A percentile compares a stretch with the other conserved stretches of the same genome.
phyloP scores from a whole-genome alignment of 1,284 basidiomycete genomes.

The Ceratobasidium sp. region DNA sequence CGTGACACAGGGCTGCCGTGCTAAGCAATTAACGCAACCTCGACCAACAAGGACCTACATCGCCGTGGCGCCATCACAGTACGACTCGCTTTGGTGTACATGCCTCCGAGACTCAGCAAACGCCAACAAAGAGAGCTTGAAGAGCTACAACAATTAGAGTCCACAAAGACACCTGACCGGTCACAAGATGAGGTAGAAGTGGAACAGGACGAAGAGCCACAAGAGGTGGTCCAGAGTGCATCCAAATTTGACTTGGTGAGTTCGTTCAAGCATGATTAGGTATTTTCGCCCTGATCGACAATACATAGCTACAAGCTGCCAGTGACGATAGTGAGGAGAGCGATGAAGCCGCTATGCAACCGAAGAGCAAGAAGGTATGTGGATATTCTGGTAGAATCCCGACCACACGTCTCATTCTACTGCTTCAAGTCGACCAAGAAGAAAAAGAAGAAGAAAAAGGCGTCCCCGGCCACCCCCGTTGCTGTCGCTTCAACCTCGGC shows the following conservation, averaged over 20 bases:
- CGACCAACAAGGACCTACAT: slow-evolving; percentile 1
- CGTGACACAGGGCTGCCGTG: slow-evolving; percentile 9
- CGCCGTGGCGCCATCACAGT: neutral
- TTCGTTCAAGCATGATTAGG: neutral
- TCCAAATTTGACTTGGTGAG: slow-evolving; percentile 53
- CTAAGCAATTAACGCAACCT: slow-evolving; percentile 23
- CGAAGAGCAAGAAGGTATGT: slow-evolving; percentile 57
- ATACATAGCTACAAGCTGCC: slow-evolving; percentile 50
- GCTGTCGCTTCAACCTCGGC: slow-evolving; percentile 8
- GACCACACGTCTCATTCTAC: slow-evolving; percentile 4
- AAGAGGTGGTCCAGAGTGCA: slow-evolving; percentile 55
- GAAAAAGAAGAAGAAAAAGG: slow-evolving; percentile 54
- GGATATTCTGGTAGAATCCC: neutral
- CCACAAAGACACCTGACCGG: slow-evolving; percentile 7
- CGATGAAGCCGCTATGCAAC: slow-evolving; percentile 50
- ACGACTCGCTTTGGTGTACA: slow-evolving; percentile 48
- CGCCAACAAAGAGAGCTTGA: slow-evolving; percentile 87
- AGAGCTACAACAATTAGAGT: slow-evolving; percentile 72
- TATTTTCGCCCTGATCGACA: neutral
- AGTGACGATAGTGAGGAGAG: slow-evolving; percentile 71
- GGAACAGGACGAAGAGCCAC: slow-evolving; percentile 57
- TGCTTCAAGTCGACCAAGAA: slow-evolving; percentile 49
- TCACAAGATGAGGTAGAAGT: slow-evolving; percentile 52
- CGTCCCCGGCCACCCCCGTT: slow-evolving; percentile 47
- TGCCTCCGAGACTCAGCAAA: slow-evolving; percentile 72